Percentiles rank a stretch among this genome's conserved stretches.
These are phyloP conservation scores for Aspergillus affinis DNA, from an alignment of 495 filamentous ascomycete genomes.

Conservation along the genomic window DNA sequence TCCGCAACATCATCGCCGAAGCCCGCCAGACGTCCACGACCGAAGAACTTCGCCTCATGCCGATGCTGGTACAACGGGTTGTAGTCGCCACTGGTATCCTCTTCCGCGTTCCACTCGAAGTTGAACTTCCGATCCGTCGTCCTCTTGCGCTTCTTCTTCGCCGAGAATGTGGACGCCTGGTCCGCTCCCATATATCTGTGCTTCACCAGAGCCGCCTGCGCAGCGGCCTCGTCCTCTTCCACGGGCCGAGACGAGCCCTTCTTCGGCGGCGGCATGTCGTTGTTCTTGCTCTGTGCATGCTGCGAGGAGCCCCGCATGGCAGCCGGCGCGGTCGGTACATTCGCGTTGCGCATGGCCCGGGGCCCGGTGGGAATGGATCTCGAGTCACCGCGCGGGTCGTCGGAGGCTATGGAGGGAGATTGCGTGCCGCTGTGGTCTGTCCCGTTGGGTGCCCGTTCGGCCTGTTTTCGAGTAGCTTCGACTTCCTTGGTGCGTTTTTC, in stretches of 20 bases:
- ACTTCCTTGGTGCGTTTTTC: constrained; percentile 86
- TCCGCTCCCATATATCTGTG: constrained; percentile 93
- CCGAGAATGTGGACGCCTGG: constrained; percentile 83
- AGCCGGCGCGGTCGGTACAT: constrained; percentile 53
- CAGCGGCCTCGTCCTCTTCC: constrained; percentile 60
- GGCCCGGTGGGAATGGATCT: constrained; percentile 72
- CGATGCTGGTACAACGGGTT: constrained; percentile 83
- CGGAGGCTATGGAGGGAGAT: constrained; percentile 9
- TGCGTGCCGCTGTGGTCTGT: constrained; percentile 1
- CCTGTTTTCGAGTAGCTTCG: constrained; percentile 56
- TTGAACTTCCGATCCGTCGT: constrained; percentile 98
- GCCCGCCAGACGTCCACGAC: constrained; percentile 77
- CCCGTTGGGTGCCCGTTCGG: constrained; percentile 21
- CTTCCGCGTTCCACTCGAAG: constrained; percentile 96
- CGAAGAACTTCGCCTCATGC: constrained; percentile 74
- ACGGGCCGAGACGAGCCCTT: constrained; percentile 42
- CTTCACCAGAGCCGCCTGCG: constrained; percentile 74
- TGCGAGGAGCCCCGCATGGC: constrained; percentile 42
- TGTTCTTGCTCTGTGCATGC: constrained; percentile 41
- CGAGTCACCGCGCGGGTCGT: constrained; percentile 25
- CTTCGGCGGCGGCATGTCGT: constrained; percentile 56
- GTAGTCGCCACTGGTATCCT: constrained; percentile 89
- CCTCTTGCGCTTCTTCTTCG: constrained; percentile 92
- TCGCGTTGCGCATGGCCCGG: constrained; percentile 64
- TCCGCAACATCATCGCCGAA: constrained; percentile 79